A percentile compares a stretch with the other conserved stretches of the same genome.
Conservation (phyloP, 805 yeast species). For the Sungouiozyma intestinalis region DNA sequence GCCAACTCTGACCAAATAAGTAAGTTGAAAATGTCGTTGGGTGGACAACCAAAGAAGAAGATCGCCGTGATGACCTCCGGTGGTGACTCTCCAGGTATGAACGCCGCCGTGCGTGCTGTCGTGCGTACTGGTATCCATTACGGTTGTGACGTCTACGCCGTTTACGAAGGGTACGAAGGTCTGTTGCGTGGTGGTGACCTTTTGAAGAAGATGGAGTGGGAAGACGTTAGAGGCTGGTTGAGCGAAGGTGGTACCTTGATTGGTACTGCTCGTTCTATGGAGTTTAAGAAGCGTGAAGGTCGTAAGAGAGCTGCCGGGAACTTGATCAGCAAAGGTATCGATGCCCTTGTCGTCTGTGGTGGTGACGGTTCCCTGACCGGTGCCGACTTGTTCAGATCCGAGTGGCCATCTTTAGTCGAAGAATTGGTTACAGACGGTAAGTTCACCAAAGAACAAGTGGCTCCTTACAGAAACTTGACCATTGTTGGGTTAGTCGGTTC, state of each 20-base stretch:
- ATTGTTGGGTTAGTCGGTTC: conserved; percentile 95
- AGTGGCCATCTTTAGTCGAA: conserved; percentile 82
- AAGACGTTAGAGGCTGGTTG: conserved; percentile 89
- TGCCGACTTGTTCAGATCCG: conserved; percentile 86
- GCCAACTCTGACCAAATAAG: conserved; percentile 11
- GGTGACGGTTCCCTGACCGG: conserved; percentile 99
- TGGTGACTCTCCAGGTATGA: conserved; percentile 99
- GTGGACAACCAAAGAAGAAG: conserved; percentile 21
- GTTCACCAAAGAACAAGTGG: conserved; percentile 48
- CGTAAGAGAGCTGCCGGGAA: conserved; percentile 75
- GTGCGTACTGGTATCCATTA: conserved; percentile 82
- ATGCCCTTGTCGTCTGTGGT: conserved; percentile 92
- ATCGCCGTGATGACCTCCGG: conserved; percentile 98
- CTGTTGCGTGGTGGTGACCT: conserved; percentile 75
- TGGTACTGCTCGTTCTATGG: conserved; percentile 91
- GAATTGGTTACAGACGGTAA: conserved; percentile 53
- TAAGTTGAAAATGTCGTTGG: conserved; percentile 12
- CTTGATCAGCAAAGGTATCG: conserved; percentile 79
- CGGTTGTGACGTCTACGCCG: conserved; percentile 85
- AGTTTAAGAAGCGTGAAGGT: conserved; percentile 77
- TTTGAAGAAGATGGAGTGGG: conserved; percentile 78
- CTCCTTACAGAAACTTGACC: conserved; percentile 59
- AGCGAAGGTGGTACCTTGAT: conserved; percentile 90
- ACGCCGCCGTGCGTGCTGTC: conserved; percentile 90
- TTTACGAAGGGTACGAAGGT: conserved; percentile 93